Conservation (phyloP, 306 rosid genomes). For the Sphenostylis stenocarpa region DNA sequence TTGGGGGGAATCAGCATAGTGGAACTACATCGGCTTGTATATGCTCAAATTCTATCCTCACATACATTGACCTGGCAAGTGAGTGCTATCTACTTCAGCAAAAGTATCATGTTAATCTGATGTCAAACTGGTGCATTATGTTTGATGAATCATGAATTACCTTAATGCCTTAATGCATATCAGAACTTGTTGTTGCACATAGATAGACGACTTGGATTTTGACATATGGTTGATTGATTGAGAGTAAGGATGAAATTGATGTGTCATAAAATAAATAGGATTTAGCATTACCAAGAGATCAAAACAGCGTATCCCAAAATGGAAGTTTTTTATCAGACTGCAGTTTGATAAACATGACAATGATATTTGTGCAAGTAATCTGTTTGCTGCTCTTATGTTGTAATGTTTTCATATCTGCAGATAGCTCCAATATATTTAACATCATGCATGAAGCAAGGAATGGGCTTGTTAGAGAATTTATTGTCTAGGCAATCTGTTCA, state of each 20-base stretch:
- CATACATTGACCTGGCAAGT: slow-evolving; percentile 96
- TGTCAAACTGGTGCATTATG: slow-evolving; percentile 20
- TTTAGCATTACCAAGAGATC: background rate
- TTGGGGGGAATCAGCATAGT: slow-evolving; percentile 90
- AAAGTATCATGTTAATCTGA: slow-evolving; percentile 18
- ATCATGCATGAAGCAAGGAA: slow-evolving; percentile 96
- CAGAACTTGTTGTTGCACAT: background rate
- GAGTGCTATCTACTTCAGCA: slow-evolving; percentile 41
- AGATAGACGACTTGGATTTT: slow-evolving; percentile 5
- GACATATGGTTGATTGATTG: slow-evolving; percentile 1
- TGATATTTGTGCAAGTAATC: slow-evolving; percentile 22
- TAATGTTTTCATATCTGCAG: slow-evolving; percentile 51
- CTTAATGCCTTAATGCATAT: background rate
- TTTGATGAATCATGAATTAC: slow-evolving; percentile 12
- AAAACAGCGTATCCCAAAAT: background rate
- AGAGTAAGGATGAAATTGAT: slow-evolving; percentile 10
- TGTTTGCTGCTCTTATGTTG: slow-evolving; percentile 32
- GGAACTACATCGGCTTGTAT: slow-evolving; percentile 83
- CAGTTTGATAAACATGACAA: background rate
- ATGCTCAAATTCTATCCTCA: slow-evolving; percentile 92
- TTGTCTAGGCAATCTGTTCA: slow-evolving; percentile 77
- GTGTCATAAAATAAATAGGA: background rate
- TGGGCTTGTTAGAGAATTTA: slow-evolving; percentile 77
- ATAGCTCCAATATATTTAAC: slow-evolving; percentile 93
- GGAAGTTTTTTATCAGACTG: background rate